phyloP scores from a whole-genome alignment of 1,284 basidiomycete species.

The Tranzscheliella williamsii region DNA sequence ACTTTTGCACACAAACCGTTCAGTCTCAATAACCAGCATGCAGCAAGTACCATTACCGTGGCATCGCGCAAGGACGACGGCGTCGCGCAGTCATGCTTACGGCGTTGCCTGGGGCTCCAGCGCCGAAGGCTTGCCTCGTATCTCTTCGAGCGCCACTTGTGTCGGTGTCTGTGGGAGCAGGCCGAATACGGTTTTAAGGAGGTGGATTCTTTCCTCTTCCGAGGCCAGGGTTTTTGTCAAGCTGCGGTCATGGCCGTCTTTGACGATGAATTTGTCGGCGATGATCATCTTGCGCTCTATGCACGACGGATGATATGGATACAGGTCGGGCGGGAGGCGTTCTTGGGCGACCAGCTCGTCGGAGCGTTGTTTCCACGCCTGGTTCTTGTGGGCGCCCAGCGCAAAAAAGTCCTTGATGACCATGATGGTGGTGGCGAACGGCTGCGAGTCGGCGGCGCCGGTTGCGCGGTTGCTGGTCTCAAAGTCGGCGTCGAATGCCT shows the following conservation, averaged over 20 bases:
- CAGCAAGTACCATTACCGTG: no score
- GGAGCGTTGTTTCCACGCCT: no score
- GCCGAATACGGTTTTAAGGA: constrained; percentile 19
- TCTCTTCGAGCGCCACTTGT: constrained; percentile 10
- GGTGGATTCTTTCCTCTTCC: constrained; percentile 16
- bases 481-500: constrained; percentile 20
- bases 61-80: no score
- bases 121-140: constrained; percentile 10
- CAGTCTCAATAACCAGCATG: no score
- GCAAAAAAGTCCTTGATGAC: constrained; percentile 9
- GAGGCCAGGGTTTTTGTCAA: background rate
- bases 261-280: constrained; percentile 10
- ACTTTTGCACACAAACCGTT: no score
- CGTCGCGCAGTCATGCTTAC: no score
- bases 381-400: background rate
- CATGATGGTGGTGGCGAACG: constrained; percentile 16
- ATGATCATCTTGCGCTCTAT: constrained; percentile 26
- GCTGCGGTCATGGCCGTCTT: constrained; percentile 1
- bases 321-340: constrained; percentile 5
- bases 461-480: background rate
- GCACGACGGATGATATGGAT: constrained; percentile 24
- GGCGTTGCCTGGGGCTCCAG: no score
- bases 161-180: constrained; percentile 6
- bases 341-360: background rate
- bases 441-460: background rate